Base-by-base conservation (phyloP, 1,284 basidiomycete species). In the Tylopilus orsonianus region DNA sequence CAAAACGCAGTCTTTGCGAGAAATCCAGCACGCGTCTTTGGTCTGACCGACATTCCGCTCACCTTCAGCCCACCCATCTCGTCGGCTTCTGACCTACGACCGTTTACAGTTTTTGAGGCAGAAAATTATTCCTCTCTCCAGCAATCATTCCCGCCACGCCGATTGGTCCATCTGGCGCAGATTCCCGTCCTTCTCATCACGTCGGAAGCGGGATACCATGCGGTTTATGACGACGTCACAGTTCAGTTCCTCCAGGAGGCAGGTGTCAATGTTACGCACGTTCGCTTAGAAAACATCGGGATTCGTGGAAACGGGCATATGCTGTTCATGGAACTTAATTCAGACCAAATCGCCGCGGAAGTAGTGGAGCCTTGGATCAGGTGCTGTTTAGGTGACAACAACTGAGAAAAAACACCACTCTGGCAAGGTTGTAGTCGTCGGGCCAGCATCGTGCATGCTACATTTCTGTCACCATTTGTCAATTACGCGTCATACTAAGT, bases 241-340 rank as follows among this genome's bases (percentile, higher is more conserved):
- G 74, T 70, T 5, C 61, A 68, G 16, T 79, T 69, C 57, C 59
- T 79, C 40, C 56, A 46, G 18, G 67, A 72, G 37, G 77, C 73
- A 0, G 76, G 75, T 0, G 75, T 78, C 10, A 52, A 60, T 8
- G 73, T 77, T 2, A 62, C 72, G 6, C 71, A 76, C 53, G 52
- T 75, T 32, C 58, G 58, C 9, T 52, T 79, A 29, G 62, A 57
- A n/a, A 63, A 67, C 36, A 55, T 73, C 4, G 77, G 77, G 6
- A 75, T 79, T 33, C 67, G 65, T 47, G 77, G 56, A 41, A 66
- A 66, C 54, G 77, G 70, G 1, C 77, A 79, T 56, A 72, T 79
- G 72, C 71, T 79, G 59, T 78, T 78, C 53, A 75, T 79, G 74
- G 77, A 78, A 48, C 71, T 68, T 50, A 78, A 78, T 55, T 67